Evolutionary conservation across 768 basidiomycete species (phyloP).

Genomic region (Hypsizygus marmoreus): DNA sequence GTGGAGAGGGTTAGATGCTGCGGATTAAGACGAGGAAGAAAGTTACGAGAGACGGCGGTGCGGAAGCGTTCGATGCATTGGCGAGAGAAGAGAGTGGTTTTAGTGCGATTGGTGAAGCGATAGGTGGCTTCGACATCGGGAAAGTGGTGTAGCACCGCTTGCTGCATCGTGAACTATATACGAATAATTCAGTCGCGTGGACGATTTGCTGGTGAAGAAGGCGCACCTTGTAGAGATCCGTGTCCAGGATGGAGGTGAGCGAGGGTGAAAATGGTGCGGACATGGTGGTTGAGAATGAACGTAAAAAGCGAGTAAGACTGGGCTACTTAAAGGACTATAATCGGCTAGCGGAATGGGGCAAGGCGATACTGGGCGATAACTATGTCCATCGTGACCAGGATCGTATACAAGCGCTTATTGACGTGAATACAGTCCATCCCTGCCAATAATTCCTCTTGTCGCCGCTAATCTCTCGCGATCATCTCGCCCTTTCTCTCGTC

Average conservation of each 20-base stretch:
- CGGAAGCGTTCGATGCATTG: constrained; percentile 63
- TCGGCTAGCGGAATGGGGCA: constrained; percentile 14
- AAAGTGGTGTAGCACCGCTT: constrained; percentile 80
- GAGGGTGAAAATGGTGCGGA: constrained; percentile 31
- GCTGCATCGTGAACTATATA: constrained; percentile 91
- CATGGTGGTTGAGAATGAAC: constrained; percentile 30
- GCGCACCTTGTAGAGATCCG: constrained; percentile 89
- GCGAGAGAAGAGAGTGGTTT: constrained; percentile 63
- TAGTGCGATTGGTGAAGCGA: constrained; percentile 79
- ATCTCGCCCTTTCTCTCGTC: constrained; percentile 4
- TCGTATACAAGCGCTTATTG: too few species aligned
- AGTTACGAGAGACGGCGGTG: constrained; percentile 56
- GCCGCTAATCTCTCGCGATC: constrained; percentile 1
- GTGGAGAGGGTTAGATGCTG: neutral
- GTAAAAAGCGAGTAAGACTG: neutral
- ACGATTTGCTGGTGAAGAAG: neutral
- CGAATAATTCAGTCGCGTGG: constrained; percentile 9
- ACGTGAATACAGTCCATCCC: too few species aligned
- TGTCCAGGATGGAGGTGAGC: constrained; percentile 77
- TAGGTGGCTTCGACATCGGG: constrained; percentile 72
- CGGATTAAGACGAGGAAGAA: neutral
- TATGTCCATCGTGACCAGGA: constrained; percentile 11
- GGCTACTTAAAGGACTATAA: constrained; percentile 3
- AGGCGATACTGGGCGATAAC: neutral
- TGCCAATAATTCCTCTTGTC: too few species aligned